Base-by-base conservation (phyloP, 2,329 filamentous ascomycete species). In the Fonsecaea pedrosoi region DNA sequence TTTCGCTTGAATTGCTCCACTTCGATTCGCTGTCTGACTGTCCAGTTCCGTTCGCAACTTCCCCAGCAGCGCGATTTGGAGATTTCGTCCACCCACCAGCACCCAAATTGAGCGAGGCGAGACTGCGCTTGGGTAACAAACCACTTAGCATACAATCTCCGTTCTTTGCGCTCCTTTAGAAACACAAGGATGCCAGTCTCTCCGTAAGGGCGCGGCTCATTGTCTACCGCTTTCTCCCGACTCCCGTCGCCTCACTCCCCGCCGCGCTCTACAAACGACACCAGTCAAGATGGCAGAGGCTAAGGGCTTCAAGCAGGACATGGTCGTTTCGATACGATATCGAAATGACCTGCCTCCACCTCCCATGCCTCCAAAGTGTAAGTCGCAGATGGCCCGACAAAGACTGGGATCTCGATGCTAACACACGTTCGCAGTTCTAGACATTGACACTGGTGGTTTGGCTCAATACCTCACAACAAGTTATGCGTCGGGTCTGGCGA, bases 311-410 rank as follows among this genome's bases (percentile, higher is more conserved):
- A 92, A 96, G 77, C 95, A 99, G 81, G 95, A 99, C 81, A 98
- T 97, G 81, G 97, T 99, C 77, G 94, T 94, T 70, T 91, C 94
- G 74, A 92, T 97, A 76, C 89, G 95, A 79, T 99, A 96, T 79
- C 93, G 92, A 75, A 99, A 99, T 87, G 90, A 92, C 73, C 89
- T 99, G 15, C 95, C 95, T 71, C 94, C 95, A 70, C 95, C 95
- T 62, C 92, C 94, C 63, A 93, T 94, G 77, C 93, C 94, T 0
- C 95, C 95, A 0, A 99, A 99, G 84, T 89, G 45, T 50, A 25
- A 50, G 45, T 15, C 10, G 18, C 18, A 10, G 9, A 30, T 50
- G 18, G 15, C 21, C 45, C 15, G 12, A 15, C 45, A 50, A 50
- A 25, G 18, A 2, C 18, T 48, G 42, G 6, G 25, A 2, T 50